A percentile compares a stretch with the other conserved stretches of the same genome.
phyloP scores from a whole-genome alignment of 192 early-diverging fungal genomes.

The Phlyctochytrium arcticum region DNA sequence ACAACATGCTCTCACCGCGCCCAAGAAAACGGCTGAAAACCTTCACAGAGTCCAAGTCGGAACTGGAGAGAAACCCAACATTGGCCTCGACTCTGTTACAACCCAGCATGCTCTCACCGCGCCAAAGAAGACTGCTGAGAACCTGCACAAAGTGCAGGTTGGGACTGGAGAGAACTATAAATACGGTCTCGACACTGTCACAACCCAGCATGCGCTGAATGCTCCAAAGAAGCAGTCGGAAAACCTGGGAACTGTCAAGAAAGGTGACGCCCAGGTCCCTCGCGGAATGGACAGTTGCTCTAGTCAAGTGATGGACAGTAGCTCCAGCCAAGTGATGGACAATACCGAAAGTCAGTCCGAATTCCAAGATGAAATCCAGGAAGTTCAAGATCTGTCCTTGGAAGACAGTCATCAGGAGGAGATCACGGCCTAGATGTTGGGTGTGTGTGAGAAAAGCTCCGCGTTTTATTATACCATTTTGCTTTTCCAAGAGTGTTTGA shows the following conservation, averaged over 20 bases:
- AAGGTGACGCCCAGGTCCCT: too few relatives aligned
- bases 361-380: too few relatives aligned
- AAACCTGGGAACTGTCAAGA: constrained; percentile 3
- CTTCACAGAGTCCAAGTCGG: constrained; percentile 37
- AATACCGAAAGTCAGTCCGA: too few relatives aligned
- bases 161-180: constrained; percentile 34
- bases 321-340: too few relatives aligned
- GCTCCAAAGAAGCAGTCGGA: constrained; percentile 20
- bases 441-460: too few relatives aligned
- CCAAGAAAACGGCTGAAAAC: constrained; percentile 37
- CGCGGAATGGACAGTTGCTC: too few relatives aligned
- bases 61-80: constrained; percentile 32
- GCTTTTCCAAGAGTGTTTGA: too few relatives aligned
- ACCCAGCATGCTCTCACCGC: constrained; percentile 11
- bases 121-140: constrained; percentile 39
- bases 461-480: too few relatives aligned
- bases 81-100: constrained; percentile 21
- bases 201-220: constrained; percentile 33
- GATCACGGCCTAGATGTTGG: too few relatives aligned
- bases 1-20: constrained; percentile 12
- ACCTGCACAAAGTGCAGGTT: constrained; percentile 35
- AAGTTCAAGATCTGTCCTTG: too few relatives aligned
- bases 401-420: too few relatives aligned
- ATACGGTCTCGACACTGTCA: constrained; percentile 29
- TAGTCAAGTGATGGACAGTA: too few relatives aligned